Base-by-base conservation (phyloP, 768 basidiomycete species). In the Gymnopilus junonius region DNA sequence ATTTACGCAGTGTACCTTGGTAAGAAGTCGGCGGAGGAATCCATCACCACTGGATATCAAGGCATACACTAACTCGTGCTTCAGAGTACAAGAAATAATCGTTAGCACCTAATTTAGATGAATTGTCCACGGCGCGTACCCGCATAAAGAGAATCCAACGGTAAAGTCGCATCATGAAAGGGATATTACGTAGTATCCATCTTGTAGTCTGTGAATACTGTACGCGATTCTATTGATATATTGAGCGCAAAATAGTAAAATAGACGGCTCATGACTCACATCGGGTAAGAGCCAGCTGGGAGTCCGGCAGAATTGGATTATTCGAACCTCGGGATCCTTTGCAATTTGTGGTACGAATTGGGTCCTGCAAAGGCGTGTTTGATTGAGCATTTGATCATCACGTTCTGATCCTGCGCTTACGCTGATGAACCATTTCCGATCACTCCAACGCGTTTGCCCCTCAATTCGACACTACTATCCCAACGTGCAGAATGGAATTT, bases 291-390 rank as follows among this genome's bases (percentile, higher is more conserved):
- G 73, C 84, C 85, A 86, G 58, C 77, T 78, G 8, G 78, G 80
- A 10, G 80, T 82, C 17, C 85, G 77, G 65, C 79, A 80, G 63
- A 86, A 85, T 58, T 87, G 80, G 8, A 78, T 77, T 2, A 87
- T 75, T 43, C 77, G 67, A 4, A 79, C 76, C 8, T 68, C 74
- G 23, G 77, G 75, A 48, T 79, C 79, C 55, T 79, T 69, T 14
- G 82, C 71, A 37, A 85, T 81, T 21, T 73, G 68, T 2, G 83
- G 81, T 8, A 85, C 66, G 56, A 85, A 78, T 68, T 90, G 87
- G 3, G 83, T 79, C 6, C 87, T 86, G 63, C 29, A 35, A 32
- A 4, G 8, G 5, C 42, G 3, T 34, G 27, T 17, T 10, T 46
- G 34, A 25, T 39, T 2, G 25, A 39, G 23, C 17, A 25, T 15